Evolutionary conservation across 306 rosid species (phyloP).

Genomic region (Prunus dulcis): DNA sequence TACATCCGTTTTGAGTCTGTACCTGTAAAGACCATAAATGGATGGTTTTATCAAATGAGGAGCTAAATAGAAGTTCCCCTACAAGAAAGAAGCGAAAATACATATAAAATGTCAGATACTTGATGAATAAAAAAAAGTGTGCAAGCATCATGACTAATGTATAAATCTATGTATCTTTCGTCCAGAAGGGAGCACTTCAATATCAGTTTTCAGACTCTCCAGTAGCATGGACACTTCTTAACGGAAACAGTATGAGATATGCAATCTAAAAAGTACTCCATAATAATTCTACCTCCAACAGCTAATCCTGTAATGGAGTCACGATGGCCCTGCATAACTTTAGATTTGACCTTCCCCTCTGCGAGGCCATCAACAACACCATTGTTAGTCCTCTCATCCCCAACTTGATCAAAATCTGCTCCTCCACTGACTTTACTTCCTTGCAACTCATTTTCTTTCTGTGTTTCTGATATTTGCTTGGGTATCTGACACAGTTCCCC

Average conservation of each 20-base stretch:
- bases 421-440: constrained; percentile 25
- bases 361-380: constrained; percentile 41
- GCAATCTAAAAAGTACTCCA: background rate
- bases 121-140: background rate
- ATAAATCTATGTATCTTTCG: background rate
- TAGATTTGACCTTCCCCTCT: constrained; percentile 51
- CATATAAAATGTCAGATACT: constrained; percentile 28
- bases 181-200: background rate
- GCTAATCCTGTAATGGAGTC: constrained; percentile 74
- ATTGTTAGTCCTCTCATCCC: constrained; percentile 34
- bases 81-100: constrained; percentile 26
- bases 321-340: constrained; percentile 72
- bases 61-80: constrained; percentile 86
- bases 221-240: background rate
- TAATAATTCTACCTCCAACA: constrained; percentile 64
- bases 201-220: background rate
- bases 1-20: constrained; percentile 23
- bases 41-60: constrained; percentile 88
- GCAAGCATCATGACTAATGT: background rate
- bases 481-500: constrained; percentile 55
- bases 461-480: constrained; percentile 26
- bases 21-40: constrained; percentile 92
- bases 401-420: constrained; percentile 33
- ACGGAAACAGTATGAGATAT: background rate
- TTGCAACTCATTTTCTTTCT: constrained; percentile 30